Percentiles rank a stretch among this genome's conserved stretches.
phyloP scores from a whole-genome alignment of 805 yeast species.

The Kluyveromyces starmeri region DNA sequence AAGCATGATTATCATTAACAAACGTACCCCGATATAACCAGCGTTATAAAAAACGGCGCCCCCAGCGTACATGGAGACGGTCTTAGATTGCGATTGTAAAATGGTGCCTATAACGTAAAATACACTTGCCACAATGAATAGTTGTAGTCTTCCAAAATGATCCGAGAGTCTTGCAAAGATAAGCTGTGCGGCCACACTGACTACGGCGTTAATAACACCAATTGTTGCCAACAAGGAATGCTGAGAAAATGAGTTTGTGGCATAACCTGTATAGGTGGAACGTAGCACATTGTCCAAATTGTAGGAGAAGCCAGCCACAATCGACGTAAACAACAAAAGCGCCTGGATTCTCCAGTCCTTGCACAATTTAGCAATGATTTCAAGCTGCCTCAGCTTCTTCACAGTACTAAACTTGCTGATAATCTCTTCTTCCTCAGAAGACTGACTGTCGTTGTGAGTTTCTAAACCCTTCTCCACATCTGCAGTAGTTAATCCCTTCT shows the following conservation, averaged over 20 bases:
- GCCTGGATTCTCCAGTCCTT: not conserved
- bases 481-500: no score
- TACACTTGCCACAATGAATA: constrained; percentile 35
- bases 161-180: constrained; percentile 49
- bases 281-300: constrained; percentile 41
- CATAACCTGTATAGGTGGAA: constrained; percentile 40
- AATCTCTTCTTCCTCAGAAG: no score
- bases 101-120: constrained; percentile 48
- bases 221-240: constrained; percentile 47
- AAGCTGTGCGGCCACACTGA: constrained; percentile 50
- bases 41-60: constrained; percentile 41
- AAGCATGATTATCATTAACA: constrained; percentile 46
- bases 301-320: no score
- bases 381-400: not conserved
- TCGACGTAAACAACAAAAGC: not conserved
- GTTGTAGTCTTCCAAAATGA: constrained; percentile 45
- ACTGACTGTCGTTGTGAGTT: no score
- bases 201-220: constrained; percentile 41
- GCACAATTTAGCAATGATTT: not conserved
- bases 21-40: constrained; percentile 57
- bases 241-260: constrained; percentile 40
- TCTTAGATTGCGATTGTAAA: constrained; percentile 45
- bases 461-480: no score
- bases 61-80: constrained; percentile 44
- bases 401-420: not conserved